These are phyloP conservation scores for Omphalotus guepiniiformis DNA, from an alignment of 768 basidiomycete genomes.

Conservation along the genomic window DNA sequence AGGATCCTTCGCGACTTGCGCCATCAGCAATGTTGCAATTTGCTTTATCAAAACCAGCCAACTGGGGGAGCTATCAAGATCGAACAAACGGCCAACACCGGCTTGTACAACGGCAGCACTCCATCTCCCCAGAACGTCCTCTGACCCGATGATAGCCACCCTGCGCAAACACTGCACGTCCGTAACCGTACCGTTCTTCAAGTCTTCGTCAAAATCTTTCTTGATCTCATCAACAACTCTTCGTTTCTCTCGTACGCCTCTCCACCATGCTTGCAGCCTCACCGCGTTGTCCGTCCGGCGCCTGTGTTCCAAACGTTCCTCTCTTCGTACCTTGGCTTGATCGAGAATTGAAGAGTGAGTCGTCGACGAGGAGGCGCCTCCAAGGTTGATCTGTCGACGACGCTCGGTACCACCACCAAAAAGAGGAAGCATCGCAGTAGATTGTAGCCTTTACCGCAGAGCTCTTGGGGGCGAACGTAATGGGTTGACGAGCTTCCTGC, in stretches of 20 bases:
- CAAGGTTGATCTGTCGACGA: slow-evolving; percentile 71
- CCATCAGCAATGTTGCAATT: neutral
- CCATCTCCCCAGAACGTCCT: slow-evolving; percentile 27
- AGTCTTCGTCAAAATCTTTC: slow-evolving; percentile 45
- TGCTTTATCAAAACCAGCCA: slow-evolving; percentile 5
- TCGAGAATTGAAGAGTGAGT: slow-evolving; percentile 56
- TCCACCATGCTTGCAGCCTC: slow-evolving; percentile 69
- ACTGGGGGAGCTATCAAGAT: neutral
- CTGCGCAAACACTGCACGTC: slow-evolving; percentile 58
- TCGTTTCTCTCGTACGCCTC: slow-evolving; percentile 42
- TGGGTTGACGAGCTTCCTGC: too few relatives aligned
- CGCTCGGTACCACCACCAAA: slow-evolving; percentile 39
- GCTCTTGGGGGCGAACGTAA: too few relatives aligned
- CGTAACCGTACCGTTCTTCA: slow-evolving; percentile 19
- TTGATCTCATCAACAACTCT: slow-evolving; percentile 42
- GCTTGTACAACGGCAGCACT: slow-evolving; percentile 13
- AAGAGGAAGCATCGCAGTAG: slow-evolving; percentile 1
- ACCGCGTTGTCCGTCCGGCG: slow-evolving; percentile 54
- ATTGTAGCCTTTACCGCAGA: too few relatives aligned
- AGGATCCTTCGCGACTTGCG: slow-evolving; percentile 1
- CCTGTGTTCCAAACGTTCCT: slow-evolving; percentile 53
- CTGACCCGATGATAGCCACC: slow-evolving; percentile 56
- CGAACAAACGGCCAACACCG: neutral
- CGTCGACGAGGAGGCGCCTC: slow-evolving; percentile 51
- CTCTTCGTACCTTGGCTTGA: slow-evolving; percentile 55